Base-by-base conservation (phyloP, 352 stramenopile species). In the Proteromonas lacertae region DNA sequence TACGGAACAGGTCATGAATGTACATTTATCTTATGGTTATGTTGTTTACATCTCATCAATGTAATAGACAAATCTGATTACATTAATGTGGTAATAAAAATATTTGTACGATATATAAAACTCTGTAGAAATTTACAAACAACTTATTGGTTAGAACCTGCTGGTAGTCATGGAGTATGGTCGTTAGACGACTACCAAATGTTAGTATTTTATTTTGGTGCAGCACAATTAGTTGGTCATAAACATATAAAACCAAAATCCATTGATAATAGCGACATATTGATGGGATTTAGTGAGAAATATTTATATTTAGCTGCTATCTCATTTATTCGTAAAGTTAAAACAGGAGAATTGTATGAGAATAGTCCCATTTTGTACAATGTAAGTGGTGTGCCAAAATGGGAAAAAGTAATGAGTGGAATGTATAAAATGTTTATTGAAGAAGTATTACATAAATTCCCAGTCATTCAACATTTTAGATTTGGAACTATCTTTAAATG, bases 131-230 rank as follows among this genome's bases (percentile, higher is more conserved):
- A 67, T 5, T 53, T 96, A 17, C 81, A 96, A 55, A 82, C 66
- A 51, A 57, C 74, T 26, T 96, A 96, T 56, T 80, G 87, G 63
- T 61, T 98, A 7, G 86, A 98, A 56, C 83, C 86, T 6, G 86
- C 86, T 16, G 86, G 86, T n/a, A 90, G 66, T 16, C 83, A 96
- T 51, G 86, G 86, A 24, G 81, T 94, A 18, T 98, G 86, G 83
- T 80, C 76, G 17, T 60, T 98, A 28, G 86, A 98, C 49, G 83
- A 96, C 58, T 96, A 95, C 55, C 81, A 96, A 44, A 93, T 82
- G 47, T 57, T 96, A 22, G 67, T 75, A 1, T 96, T 96, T 52
- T 86, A 91, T 52, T 92, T 93, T 63, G 83, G 86, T 32, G 69
- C 80, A 17, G 70, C 78, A 37, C 81, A 96, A 48, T 60, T 94